Percentiles rank a stretch among this genome's conserved stretches.
phyloP scores from a whole-genome alignment of 73 alveolate genomes.

The Breviolum minutum region DNA sequence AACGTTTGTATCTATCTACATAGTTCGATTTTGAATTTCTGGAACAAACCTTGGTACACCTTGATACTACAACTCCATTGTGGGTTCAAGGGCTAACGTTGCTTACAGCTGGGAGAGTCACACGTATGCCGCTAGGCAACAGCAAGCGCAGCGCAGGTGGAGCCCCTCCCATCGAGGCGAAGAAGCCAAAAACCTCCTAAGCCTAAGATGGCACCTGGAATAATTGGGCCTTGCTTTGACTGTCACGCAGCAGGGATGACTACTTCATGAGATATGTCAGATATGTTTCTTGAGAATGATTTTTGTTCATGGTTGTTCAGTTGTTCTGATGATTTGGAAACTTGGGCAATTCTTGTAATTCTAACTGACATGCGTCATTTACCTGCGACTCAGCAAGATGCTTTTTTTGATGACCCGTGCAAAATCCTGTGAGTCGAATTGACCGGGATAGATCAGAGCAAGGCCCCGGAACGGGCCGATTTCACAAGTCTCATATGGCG shows the following conservation, averaged over 20 bases:
- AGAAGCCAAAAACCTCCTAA: slow-evolving; percentile 15
- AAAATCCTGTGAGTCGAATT: slow-evolving; percentile 11
- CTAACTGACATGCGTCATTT: background rate
- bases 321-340: background rate
- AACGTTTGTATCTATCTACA: no score
- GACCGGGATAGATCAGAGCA: slow-evolving; percentile 24
- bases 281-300: background rate
- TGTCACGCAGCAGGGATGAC: background rate
- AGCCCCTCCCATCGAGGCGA: background rate
- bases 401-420: background rate
- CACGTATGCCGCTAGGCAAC: slow-evolving; percentile 30
- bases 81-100: no score
- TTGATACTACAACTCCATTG: no score
- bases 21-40: no score
- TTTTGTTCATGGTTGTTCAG: no score
- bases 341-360: background rate
- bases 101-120: background rate
- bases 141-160: slow-evolving; percentile 64
- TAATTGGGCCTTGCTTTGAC: slow-evolving; percentile 43
- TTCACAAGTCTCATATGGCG: slow-evolving; percentile 29
- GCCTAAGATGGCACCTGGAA: slow-evolving; percentile 31
- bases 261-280: background rate
- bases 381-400: background rate
- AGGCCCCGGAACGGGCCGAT: slow-evolving; percentile 40
- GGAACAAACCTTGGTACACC: no score